A percentile compares a stretch with the other conserved stretches of the same genome.
Evolutionary conservation across 2,329 filamentous ascomycete species (phyloP).

Genomic region (Boeremia exigua): DNA sequence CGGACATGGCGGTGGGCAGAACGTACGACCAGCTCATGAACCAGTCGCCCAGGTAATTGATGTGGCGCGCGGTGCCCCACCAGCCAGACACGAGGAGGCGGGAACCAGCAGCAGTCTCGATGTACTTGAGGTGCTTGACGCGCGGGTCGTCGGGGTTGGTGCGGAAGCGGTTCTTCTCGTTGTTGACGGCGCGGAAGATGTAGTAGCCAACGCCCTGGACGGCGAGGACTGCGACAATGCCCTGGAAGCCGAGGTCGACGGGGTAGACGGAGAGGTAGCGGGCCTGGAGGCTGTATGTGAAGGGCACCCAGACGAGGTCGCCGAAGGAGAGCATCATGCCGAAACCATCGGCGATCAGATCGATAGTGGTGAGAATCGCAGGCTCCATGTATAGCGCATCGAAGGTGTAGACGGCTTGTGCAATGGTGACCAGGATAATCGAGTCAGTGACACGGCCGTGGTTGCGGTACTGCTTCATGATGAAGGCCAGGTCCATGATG

Average conservation of each 20-base stretch:
- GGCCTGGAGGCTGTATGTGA: conserved; percentile 83
- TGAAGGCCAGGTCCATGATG: conserved; percentile 81
- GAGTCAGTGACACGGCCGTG: conserved; percentile 86
- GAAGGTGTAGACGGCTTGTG: conserved; percentile 83
- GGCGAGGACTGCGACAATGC: conserved; percentile 68
- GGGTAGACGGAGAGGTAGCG: conserved; percentile 86
- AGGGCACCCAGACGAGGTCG: conserved; percentile 91
- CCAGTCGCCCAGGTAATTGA: conserved; percentile 97
- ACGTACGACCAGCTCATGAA: conserved; percentile 90
- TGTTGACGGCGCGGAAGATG: conserved; percentile 94
- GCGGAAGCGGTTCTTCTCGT: conserved; percentile 93
- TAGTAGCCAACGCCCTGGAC: conserved; percentile 78
- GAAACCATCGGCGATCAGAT: conserved; percentile 91
- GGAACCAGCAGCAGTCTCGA: conserved; percentile 82
- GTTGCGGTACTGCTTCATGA: conserved; percentile 85
- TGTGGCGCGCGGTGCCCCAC: conserved; percentile 92
- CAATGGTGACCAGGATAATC: conserved; percentile 77
- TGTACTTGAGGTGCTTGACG: conserved; percentile 81
- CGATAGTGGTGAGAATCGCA: conserved; percentile 90
- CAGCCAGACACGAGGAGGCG: conserved; percentile 84
- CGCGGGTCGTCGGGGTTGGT: conserved; percentile 81
- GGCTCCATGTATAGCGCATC: conserved; percentile 88
- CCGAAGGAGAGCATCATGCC: conserved; percentile 95
- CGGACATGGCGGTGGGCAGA: conserved; percentile 82
- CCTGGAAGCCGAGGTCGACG: conserved; percentile 73